Evolutionary conservation across 139 green algal genomes (phyloP).

Genomic region (Volvox africanus): DNA sequence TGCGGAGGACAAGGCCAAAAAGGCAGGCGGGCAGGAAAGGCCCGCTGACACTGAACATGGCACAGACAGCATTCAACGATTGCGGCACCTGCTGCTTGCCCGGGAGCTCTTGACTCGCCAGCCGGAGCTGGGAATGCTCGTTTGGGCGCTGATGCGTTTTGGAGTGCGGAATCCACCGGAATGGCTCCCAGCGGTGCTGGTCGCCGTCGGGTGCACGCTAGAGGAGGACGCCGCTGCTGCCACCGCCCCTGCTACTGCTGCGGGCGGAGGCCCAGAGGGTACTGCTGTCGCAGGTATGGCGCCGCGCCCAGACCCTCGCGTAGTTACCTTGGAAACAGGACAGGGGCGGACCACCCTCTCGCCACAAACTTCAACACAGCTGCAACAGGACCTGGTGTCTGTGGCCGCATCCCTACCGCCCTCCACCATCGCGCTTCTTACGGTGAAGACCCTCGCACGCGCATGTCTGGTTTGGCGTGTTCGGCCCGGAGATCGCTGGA

Average conservation of each 20-base stretch:
- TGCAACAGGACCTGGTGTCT: background rate
- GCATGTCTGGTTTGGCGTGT: conserved; percentile 12
- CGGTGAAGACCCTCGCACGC: background rate
- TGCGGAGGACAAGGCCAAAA: no score
- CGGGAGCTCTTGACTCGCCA: background rate
- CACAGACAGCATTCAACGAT: background rate
- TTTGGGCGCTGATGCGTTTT: background rate
- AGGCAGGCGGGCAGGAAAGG: no score
- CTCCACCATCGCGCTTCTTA: background rate
- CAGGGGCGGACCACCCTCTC: no score
- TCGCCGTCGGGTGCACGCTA: background rate
- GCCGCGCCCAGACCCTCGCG: no score
- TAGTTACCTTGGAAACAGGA: no score
- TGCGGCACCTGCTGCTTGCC: background rate
- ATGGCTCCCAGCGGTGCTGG: conserved; percentile 2
- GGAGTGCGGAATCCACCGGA: background rate
- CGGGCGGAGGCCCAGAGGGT: background rate
- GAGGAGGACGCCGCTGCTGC: background rate
- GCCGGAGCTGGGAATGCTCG: conserved; percentile 31
- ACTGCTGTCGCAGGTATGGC: background rate
- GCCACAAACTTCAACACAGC: background rate
- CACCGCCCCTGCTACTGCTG: background rate
- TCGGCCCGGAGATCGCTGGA: background rate
- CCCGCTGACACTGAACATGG: no score
- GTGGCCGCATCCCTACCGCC: background rate